Percentiles rank a stretch among this genome's conserved stretches.
These are phyloP conservation scores for Xylaria hypoxylon DNA, from an alignment of 2,329 filamentous ascomycete genomes.

Conservation along the genomic window DNA sequence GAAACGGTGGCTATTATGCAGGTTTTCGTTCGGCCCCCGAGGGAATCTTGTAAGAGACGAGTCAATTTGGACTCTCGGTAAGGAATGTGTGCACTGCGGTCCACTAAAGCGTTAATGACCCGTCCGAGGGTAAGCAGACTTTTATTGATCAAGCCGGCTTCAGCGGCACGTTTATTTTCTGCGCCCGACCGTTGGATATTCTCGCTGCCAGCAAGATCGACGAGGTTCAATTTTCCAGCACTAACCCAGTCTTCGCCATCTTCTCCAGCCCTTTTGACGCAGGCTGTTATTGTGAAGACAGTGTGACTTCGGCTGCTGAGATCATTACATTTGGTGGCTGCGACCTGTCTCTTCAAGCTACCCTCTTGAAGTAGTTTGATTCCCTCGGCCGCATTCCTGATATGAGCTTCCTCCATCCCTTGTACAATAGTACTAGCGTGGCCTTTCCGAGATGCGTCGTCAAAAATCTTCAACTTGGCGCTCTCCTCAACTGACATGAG, in stretches of 20 bases:
- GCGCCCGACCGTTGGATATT: constrained; percentile 97
- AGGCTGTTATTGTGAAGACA: constrained; percentile 94
- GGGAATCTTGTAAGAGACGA: constrained; percentile 91
- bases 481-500: constrained; percentile 84
- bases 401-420: constrained; percentile 97
- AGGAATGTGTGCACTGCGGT: constrained; percentile 89
- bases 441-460: constrained; percentile 89
- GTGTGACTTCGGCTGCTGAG: constrained; percentile 97
- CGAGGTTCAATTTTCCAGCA: constrained; percentile 93
- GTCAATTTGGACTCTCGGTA: constrained; percentile 96
- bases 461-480: constrained; percentile 92
- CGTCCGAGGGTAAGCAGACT: constrained; percentile 92
- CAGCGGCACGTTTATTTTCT: constrained; percentile 95
- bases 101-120: constrained; percentile 97
- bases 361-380: constrained; percentile 90
- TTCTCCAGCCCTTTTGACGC: constrained; percentile 83
- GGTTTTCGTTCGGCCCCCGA: constrained; percentile 95
- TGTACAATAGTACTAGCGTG: constrained; percentile 88
- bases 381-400: constrained; percentile 84
- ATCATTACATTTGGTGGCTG: constrained; percentile 99
- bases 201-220: constrained; percentile 96
- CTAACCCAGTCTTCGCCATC: constrained; percentile 90
- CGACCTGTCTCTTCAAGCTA: constrained; percentile 95
- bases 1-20: constrained; percentile 99
- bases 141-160: constrained; percentile 98